Evolutionary conservation across 73 alveolate genomes (phyloP).

Genomic region (Effrenium voratum): DNA sequence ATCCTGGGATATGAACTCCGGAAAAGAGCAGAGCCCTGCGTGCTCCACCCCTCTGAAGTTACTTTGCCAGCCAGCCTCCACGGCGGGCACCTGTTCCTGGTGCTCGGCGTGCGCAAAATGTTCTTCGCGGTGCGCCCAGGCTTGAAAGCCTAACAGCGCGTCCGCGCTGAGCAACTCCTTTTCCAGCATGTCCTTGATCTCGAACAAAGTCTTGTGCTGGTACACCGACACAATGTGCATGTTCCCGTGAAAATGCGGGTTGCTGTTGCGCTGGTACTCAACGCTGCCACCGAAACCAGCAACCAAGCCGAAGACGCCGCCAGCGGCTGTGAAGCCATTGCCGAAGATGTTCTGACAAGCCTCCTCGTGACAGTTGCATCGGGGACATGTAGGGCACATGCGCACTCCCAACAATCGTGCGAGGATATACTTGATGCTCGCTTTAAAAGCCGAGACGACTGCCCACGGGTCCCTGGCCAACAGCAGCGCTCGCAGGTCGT

Average conservation of each 20-base stretch:
- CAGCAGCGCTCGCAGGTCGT: neutral
- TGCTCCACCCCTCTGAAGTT: neutral
- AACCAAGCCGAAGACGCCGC: neutral
- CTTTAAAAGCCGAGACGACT: neutral
- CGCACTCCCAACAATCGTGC: constrained; percentile 10
- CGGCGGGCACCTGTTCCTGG: neutral
- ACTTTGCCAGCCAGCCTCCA: neutral
- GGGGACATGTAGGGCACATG: neutral
- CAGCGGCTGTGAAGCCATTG: neutral
- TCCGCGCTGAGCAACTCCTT: neutral
- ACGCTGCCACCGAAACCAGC: neutral
- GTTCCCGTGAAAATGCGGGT: constrained; percentile 29
- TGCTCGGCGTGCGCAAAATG: neutral
- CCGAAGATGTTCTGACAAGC: neutral
- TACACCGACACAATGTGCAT: neutral
- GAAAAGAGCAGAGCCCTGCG: neutral
- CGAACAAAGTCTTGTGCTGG: neutral
- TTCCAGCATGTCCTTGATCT: neutral
- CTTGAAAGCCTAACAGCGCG: neutral
- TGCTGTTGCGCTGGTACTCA: neutral
- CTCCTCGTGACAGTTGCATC: neutral
- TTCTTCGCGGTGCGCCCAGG: neutral
- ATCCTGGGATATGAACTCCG: neutral
- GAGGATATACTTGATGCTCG: neutral
- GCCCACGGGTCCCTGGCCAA: constrained; percentile 15